These are phyloP conservation scores for Trametes versicolor DNA, from an alignment of 1,284 basidiomycete genomes.

Conservation along the genomic window DNA sequence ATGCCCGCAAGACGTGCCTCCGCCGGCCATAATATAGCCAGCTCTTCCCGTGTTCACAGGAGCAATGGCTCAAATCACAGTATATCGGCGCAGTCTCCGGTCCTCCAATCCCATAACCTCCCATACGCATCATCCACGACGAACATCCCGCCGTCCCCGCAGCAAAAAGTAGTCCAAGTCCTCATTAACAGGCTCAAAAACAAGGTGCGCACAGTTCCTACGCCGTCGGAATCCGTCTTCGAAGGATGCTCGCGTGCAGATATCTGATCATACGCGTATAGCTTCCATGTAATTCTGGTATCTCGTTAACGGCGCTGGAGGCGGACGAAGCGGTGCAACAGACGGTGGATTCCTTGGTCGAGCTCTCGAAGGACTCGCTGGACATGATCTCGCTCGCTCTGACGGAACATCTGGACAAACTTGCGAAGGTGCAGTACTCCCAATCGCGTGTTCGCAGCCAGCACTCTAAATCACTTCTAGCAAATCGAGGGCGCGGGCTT, in stretches of 20 bases:
- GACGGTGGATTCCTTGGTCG: constrained; percentile 81
- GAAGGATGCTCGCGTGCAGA: not conserved
- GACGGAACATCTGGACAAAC: constrained; percentile 76
- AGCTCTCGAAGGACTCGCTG: constrained; percentile 78
- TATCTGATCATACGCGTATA: constrained; percentile 44
- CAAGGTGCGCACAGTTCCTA: constrained; percentile 55
- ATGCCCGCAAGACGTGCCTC: constrained; percentile 60
- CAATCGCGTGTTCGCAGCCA: not conserved
- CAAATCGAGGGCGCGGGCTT: constrained; percentile 62
- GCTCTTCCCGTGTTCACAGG: constrained; percentile 52
- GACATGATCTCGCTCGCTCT: constrained; percentile 85
- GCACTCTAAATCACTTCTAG: constrained; percentile 39
- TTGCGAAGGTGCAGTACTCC: constrained; percentile 71
- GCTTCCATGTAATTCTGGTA: constrained; percentile 89
- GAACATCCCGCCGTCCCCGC: constrained; percentile 55
- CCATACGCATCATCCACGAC: constrained; percentile 40
- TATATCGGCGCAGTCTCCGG: constrained; percentile 48
- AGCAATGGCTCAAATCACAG: constrained; percentile 62
- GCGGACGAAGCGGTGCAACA: constrained; percentile 77
- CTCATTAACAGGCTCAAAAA: constrained; percentile 78
- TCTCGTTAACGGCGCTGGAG: constrained; percentile 77
- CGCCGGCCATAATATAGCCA: constrained; percentile 47
- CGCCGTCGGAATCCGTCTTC: constrained; percentile 4
- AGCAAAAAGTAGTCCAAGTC: constrained; percentile 77
- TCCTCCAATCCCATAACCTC: constrained; percentile 33